Percentiles rank a stretch among this genome's conserved stretches.
phyloP scores from a whole-genome alignment of 2,329 filamentous ascomycete genomes.

The Pseudogymnoascus destructans region DNA sequence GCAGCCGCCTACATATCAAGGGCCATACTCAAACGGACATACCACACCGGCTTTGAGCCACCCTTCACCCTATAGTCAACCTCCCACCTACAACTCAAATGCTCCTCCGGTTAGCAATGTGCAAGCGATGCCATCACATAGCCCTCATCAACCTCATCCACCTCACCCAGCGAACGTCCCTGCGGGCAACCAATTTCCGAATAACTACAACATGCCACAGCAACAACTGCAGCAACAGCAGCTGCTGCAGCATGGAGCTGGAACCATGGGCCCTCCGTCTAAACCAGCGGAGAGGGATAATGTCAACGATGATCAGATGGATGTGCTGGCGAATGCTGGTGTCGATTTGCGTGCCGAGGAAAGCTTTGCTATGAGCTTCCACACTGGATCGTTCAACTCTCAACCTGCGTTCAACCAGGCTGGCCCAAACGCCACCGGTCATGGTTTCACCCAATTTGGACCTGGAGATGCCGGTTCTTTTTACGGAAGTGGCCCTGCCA shows the following conservation, averaged over 20 bases:
- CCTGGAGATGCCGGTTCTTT: constrained; percentile 44
- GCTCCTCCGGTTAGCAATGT: not conserved
- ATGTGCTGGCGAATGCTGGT: constrained; percentile 71
- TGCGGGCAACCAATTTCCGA: constrained; percentile 12
- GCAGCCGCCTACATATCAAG: constrained; percentile 24
- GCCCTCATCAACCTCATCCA: constrained; percentile 24
- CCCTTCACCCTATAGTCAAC: constrained; percentile 15
- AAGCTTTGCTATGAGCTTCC: constrained; percentile 60
- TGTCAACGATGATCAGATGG: constrained; percentile 63
- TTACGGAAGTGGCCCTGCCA: constrained; percentile 52
- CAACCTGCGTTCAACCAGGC: constrained; percentile 30
- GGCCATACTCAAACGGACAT: constrained; percentile 26
- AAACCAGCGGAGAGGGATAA: constrained; percentile 48
- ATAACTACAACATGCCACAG: constrained; percentile 26
- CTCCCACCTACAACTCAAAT: constrained; percentile 10
- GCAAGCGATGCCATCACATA: constrained; percentile 12
- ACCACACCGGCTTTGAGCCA: constrained; percentile 20
- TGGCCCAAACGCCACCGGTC: constrained; percentile 29
- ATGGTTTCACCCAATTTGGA: constrained; percentile 41
- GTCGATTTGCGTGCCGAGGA: constrained; percentile 82
- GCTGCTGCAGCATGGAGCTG: constrained; percentile 23
- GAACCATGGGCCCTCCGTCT: constrained; percentile 44
- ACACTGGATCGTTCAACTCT: constrained; percentile 38
- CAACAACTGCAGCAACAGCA: constrained; percentile 11
- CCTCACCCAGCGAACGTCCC: constrained; percentile 14